Conservation (phyloP, 2,329 filamentous ascomycete genomes). For the Colletotrichum acutatum region DNA sequence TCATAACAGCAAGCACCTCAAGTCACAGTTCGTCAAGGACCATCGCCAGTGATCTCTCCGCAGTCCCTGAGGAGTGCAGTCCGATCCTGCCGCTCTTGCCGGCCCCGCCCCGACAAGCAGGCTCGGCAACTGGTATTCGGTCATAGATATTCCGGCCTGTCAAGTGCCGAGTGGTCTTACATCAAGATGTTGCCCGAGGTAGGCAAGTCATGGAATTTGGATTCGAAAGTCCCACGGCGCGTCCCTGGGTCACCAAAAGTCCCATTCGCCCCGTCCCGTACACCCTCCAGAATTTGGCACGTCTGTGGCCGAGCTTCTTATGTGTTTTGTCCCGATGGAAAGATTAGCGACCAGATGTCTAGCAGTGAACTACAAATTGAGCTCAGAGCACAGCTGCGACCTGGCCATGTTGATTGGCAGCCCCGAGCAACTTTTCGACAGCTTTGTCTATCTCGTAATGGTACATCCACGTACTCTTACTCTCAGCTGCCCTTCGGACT, state of each 20-base stretch:
- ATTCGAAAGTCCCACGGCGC: too few relatives aligned
- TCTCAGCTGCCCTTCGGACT: slow-evolving; percentile 37
- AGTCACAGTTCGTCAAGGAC: neutral
- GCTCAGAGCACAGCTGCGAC: neutral
- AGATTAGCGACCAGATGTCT: too few relatives aligned
- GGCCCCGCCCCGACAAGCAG: neutral
- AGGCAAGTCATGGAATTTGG: neutral
- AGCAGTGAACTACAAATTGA: neutral
- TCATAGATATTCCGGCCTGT: neutral
- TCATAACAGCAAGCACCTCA: neutral
- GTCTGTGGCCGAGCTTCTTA: too few relatives aligned
- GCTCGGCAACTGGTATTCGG: neutral
- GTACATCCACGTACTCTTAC: slow-evolving; percentile 42
- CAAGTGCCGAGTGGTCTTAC: neutral
- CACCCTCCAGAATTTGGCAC: too few relatives aligned
- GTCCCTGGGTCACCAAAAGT: too few relatives aligned
- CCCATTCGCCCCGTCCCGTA: too few relatives aligned
- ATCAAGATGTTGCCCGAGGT: neutral
- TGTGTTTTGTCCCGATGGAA: too few relatives aligned
- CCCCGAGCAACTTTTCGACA: slow-evolving; percentile 2
- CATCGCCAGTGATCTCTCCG: neutral
- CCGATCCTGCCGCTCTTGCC: neutral
- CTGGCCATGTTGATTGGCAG: neutral
- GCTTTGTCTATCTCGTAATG: slow-evolving; percentile 39
- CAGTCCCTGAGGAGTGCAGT: neutral